phyloP scores from a whole-genome alignment of 768 basidiomycete genomes.

The Rhodotorula toruloides region DNA sequence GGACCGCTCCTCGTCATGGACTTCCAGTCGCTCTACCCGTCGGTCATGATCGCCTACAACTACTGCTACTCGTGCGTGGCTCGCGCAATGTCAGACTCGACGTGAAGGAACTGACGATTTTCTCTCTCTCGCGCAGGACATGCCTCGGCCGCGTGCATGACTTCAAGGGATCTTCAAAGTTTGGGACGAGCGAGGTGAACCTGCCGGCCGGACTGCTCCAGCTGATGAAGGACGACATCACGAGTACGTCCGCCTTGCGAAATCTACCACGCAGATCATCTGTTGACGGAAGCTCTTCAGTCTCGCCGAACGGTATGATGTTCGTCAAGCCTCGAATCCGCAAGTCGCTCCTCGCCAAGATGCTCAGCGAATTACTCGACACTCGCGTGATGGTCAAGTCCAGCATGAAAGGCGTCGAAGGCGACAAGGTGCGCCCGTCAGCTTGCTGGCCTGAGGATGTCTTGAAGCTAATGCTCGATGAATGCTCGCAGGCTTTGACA shows the following conservation, averaged over 20 bases:
- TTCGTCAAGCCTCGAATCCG: constrained; percentile 82
- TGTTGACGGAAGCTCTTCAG: constrained; percentile 49
- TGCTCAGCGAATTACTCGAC: constrained; percentile 86
- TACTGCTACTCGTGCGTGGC: constrained; percentile 51
- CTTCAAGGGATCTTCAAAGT: constrained; percentile 82
- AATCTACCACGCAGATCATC: too few species aligned
- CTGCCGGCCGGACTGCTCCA: constrained; percentile 64
- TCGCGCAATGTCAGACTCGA: background rate
- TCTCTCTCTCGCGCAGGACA: constrained; percentile 73
- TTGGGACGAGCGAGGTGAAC: constrained; percentile 70
- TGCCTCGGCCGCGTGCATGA: constrained; percentile 80
- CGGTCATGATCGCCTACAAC: constrained; percentile 97
- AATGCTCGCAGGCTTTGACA: constrained; percentile 51
- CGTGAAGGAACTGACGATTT: background rate
- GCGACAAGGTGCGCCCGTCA: constrained; percentile 60
- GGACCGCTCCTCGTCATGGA: constrained; percentile 89
- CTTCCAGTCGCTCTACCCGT: constrained; percentile 94
- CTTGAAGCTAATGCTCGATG: constrained; percentile 54
- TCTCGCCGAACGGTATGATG: constrained; percentile 91
- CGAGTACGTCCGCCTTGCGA: constrained; percentile 53
- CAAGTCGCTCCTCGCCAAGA: constrained; percentile 76
- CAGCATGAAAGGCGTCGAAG: constrained; percentile 75
- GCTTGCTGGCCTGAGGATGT: too few species aligned
- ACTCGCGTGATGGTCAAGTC: constrained; percentile 98
- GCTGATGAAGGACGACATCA: constrained; percentile 68